Conservation (phyloP, 805 yeast species). For the Isabelozyma gotoi region DNA sequence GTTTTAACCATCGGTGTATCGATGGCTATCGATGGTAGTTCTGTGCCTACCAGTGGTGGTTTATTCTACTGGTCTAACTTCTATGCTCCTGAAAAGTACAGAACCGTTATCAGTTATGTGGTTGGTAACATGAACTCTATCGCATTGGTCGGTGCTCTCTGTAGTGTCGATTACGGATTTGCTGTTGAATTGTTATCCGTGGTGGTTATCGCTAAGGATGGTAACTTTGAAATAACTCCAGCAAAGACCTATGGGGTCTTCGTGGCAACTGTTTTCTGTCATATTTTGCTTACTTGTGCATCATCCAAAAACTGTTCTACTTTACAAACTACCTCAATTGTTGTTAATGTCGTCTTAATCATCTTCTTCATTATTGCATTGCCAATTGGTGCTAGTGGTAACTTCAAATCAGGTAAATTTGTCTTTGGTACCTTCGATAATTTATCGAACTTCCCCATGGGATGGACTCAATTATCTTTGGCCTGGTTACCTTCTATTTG, state of each 20-base stretch:
- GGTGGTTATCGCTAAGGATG: constrained; percentile 28
- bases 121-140: constrained; percentile 29
- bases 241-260: constrained; percentile 30
- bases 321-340: constrained; percentile 26
- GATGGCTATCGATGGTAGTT: constrained; percentile 25
- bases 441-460: constrained; percentile 53
- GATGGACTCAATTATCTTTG: constrained; percentile 42
- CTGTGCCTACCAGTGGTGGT: constrained; percentile 32
- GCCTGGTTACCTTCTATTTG: constrained; percentile 31
- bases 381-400: constrained; percentile 25
- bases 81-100: constrained; percentile 24
- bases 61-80: constrained; percentile 36
- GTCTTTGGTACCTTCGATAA: constrained; percentile 56
- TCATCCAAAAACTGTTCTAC: constrained; percentile 22
- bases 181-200: constrained; percentile 25
- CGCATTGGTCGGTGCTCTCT: constrained; percentile 30
- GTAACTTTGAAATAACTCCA: constrained; percentile 24
- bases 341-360: constrained; percentile 21
- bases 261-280: constrained; percentile 25
- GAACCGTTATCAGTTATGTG: constrained; percentile 21
- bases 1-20: constrained; percentile 26
- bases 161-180: constrained; percentile 31
- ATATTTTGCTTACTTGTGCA: constrained; percentile 20
- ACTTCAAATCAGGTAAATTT: constrained; percentile 48
- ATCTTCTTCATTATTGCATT: constrained; percentile 25